Base-by-base conservation (phyloP, 2,329 filamentous ascomycete species). In the Fusarium sp. region DNA sequence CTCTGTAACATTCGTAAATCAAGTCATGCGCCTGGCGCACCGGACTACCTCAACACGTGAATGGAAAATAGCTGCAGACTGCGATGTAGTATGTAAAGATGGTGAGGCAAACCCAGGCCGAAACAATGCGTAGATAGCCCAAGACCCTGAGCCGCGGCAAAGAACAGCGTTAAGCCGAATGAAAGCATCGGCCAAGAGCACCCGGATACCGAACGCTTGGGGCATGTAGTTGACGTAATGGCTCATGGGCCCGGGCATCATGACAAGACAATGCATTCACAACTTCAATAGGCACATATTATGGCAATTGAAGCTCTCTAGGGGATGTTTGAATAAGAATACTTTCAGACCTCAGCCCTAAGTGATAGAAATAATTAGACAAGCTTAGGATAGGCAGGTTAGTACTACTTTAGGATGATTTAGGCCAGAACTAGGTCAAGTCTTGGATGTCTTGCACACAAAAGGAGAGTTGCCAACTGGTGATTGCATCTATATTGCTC, bases 91-190 rank as follows among this genome's bases (percentile, higher is more conserved):
- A 18, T 32, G 38, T 25, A 54, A 46, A 16, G 25, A 35, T 47
- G 37, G 49, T 9, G 32, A 73, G 42, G 57, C 35, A 37, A 56
- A 60, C n/a, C n/a, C 32, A 50, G 69, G 63, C 76, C 76, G 76
- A 77, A 78, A 76, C 67, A 78, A 77, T 64, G 74, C 76, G 76
- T 23, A 35, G 35, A 43, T 76, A 78, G 30, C 44, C 75, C 62
- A 71, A 52, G 21, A 66, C 25, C 63, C 59, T 71, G 53, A 43
- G 53, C 67, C 64, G 68, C 72, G 75, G 75, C 64, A 61, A 66
- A 42, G 40, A 58, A 58, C 40, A 59, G 49, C 40, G 35, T 69
- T 67, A 69, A 74, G 75, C 76, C 76, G 76, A 78, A 59, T 56
- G 9, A 61, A 63, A 64, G 50, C 53, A 70, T 73, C 75, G 75